Conservation (phyloP, 2,329 filamentous ascomycete genomes). For the Trichoderma sp. region DNA sequence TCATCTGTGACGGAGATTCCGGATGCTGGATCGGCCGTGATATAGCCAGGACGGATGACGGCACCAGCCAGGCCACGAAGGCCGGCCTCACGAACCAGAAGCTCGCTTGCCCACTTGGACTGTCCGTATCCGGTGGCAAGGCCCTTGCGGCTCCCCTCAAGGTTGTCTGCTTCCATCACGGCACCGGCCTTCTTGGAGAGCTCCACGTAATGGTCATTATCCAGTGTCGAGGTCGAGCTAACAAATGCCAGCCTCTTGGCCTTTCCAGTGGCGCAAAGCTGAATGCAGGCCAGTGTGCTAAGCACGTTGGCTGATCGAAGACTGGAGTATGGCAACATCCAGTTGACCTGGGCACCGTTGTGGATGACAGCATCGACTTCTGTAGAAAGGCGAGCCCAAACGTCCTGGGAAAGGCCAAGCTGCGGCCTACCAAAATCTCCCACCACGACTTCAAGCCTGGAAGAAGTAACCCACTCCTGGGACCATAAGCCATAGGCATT, state of each 20-base stretch:
- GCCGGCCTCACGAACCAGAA: constrained; percentile 76
- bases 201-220: constrained; percentile 77
- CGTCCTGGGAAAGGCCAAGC: constrained; percentile 68
- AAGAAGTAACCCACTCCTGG: constrained; percentile 62
- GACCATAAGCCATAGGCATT: constrained; percentile 80
- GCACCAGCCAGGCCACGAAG: constrained; percentile 72
- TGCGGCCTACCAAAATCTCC: constrained; percentile 74
- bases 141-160: constrained; percentile 73
- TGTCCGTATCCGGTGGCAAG: constrained; percentile 89
- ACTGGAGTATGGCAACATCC: constrained; percentile 77
- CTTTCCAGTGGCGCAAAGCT: constrained; percentile 72
- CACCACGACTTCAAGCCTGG: constrained; percentile 65
- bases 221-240: constrained; percentile 74
- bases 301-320: constrained; percentile 75
- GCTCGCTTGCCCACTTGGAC: constrained; percentile 59
- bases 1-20: constrained; percentile 83
- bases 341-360: constrained; percentile 81
- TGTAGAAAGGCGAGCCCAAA: constrained; percentile 66
- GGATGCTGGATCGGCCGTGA: constrained; percentile 69
- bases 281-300: constrained; percentile 74
- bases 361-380: constrained; percentile 75
- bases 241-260: constrained; percentile 79
- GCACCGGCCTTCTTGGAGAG: constrained; percentile 69
- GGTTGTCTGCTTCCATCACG: constrained; percentile 76
- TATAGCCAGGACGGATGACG: constrained; percentile 82